Base-by-base conservation (phyloP, 2,329 filamentous ascomycete species). In the Tolypocladium amazonense region DNA sequence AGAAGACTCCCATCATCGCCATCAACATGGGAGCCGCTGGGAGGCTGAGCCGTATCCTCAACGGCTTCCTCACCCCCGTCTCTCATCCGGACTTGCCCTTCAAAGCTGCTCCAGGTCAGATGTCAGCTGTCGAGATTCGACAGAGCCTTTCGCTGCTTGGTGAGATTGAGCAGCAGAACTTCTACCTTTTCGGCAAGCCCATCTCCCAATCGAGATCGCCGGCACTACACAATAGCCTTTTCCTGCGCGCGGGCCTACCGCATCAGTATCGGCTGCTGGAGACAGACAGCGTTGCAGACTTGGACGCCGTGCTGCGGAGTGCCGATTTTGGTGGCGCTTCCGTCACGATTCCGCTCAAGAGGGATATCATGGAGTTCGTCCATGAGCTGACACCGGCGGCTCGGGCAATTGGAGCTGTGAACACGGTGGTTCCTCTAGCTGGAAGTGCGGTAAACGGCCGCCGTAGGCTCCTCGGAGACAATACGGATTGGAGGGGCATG, bases 401-500 rank as follows among this genome's bases (percentile, higher is more conserved):
- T 18, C 83, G 84, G 64, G 79, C 84, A 37, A 97, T 99, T 62
- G 94, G 94, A 27, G 94, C 94, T 3, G 88, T 97, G 64, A 99
- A 99, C 76, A 99, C 94, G 23, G 88, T 99, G 68, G 84, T 96
- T 35, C 87, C 89, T 0, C 70, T 83, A 3, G 37, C 58, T 56
- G 18, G 69, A 70, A 33, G 56, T 6, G 70, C 75, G 9, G 68
- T 65, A 9, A 76, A 72, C 3, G 77, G 75, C 4, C 73, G 78
- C 59, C 74, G 74, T 56, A 81, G 79, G 4, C 83, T 97, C 3
- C 73, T 89, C 20, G 94, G 94, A 52, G 89, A 92, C 71, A 99
- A 99, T 74, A 99, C 94, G 15, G 94, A 99, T 76, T 99, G 92
- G 88, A 83, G 86, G 68, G 94, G 94, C 63, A 99, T 99, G 86